These are phyloP conservation scores for Aristolochia contorta DNA, from an alignment of 164 flowering plant genomes.

Conservation along the genomic window DNA sequence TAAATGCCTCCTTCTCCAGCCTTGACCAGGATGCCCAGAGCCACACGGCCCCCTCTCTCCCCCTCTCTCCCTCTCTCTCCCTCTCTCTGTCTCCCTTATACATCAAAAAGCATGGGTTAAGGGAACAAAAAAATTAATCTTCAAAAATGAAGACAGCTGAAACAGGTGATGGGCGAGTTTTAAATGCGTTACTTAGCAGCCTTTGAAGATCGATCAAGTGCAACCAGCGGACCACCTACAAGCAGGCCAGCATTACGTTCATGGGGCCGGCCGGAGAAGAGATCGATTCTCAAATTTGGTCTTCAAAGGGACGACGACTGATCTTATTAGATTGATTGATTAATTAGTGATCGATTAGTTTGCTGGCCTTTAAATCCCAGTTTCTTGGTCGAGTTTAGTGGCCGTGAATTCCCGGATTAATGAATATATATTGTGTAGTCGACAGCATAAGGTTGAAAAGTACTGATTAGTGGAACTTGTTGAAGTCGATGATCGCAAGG, in stretches of 20 bases:
- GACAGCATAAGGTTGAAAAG: no score
- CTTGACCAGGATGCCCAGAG: background rate
- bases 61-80: constrained; percentile 2
- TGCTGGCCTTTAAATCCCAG: no score
- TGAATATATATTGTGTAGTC: no score
- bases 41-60: background rate
- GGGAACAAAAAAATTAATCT: no score
- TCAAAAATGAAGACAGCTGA: no score
- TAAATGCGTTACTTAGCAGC: constrained; percentile 8
- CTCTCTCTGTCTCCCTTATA: background rate
- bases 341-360: background rate
- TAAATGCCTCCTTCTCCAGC: background rate
- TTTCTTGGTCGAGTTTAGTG: no score
- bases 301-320: background rate
- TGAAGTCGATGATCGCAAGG: no score
- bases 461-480: no score
- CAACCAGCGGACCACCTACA: constrained; percentile 5
- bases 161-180: background rate
- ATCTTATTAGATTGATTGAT: background rate
- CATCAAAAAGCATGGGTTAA: no score
- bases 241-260: background rate
- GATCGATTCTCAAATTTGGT: background rate
- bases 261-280: no score
- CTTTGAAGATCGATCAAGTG: constrained; percentile 6
- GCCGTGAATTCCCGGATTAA: no score